These are phyloP conservation scores for Talaromyces sp. DNA, from an alignment of 2,329 filamentous ascomycete genomes.

Conservation along the genomic window DNA sequence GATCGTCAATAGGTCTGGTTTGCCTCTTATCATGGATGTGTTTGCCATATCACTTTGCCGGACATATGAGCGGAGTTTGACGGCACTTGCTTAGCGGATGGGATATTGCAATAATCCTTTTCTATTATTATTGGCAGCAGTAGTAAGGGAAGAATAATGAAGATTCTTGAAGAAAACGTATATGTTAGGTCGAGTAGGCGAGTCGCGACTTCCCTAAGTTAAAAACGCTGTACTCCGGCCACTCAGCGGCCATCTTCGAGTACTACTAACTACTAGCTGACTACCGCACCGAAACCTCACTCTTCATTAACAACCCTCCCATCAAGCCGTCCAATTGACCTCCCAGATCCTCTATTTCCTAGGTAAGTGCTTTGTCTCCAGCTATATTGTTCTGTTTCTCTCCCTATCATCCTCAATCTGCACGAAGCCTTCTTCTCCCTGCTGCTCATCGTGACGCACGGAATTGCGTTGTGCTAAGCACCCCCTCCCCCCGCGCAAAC, in stretches of 20 bases:
- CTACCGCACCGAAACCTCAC: conserved; percentile 1
- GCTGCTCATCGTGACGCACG: neutral
- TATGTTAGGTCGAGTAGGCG: no score
- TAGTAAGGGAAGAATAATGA: neutral
- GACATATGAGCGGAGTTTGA: neutral
- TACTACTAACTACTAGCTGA: neutral
- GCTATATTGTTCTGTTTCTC: neutral
- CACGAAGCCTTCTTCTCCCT: neutral
- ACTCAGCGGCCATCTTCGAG: neutral
- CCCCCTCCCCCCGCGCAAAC: conserved; percentile 12
- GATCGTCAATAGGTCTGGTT: no score
- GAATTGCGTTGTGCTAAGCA: neutral
- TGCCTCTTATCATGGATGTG: neutral
- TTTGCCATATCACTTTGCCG: neutral
- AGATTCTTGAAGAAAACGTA: no score
- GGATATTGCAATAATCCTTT: neutral
- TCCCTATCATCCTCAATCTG: neutral
- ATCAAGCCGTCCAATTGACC: neutral
- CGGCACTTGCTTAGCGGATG: neutral
- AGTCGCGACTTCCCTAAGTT: neutral
- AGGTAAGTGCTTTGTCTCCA: neutral
- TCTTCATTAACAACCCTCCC: neutral
- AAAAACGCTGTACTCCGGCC: neutral
- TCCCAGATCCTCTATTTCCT: neutral
- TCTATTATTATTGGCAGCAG: neutral